These are phyloP conservation scores for Cytospora piceae DNA, from an alignment of 2,329 filamentous ascomycete species.

Conservation along the genomic window DNA sequence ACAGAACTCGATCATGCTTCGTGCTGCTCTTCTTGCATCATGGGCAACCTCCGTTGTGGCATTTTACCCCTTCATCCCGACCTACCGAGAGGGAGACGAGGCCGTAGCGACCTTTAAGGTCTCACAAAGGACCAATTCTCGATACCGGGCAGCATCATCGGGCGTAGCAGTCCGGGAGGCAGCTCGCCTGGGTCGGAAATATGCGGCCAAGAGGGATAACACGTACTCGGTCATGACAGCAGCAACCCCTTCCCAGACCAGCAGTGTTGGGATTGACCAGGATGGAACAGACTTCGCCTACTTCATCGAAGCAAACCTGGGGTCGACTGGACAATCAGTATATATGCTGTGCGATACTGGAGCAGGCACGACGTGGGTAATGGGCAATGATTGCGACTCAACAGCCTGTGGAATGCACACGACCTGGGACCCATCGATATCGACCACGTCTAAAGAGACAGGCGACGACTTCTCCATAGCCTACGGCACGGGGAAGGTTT, in stretches of 20 bases:
- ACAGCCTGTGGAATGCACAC: constrained; percentile 71
- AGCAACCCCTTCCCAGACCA: constrained; percentile 46
- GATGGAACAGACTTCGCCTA: constrained; percentile 70
- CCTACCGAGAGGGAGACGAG: constrained; percentile 24
- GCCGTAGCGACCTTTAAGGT: constrained; percentile 46
- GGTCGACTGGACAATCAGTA: constrained; percentile 56
- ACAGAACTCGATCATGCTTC: constrained; percentile 44
- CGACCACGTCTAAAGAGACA: constrained; percentile 61
- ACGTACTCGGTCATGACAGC: constrained; percentile 53
- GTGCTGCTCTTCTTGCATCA: constrained; percentile 49
- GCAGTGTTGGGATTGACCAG: constrained; percentile 62
- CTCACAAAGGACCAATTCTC: constrained; percentile 42
- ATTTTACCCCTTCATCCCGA: constrained; percentile 52
- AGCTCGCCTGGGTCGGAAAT: constrained; percentile 46
- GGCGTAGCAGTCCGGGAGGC: constrained; percentile 45
- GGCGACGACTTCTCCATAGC: constrained; percentile 64
- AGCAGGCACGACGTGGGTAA: constrained; percentile 80
- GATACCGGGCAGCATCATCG: constrained; percentile 39
- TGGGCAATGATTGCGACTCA: constrained; percentile 69
- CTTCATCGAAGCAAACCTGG: constrained; percentile 61
- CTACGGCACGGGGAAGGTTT: constrained; percentile 79
- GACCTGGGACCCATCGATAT: constrained; percentile 69
- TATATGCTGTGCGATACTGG: constrained; percentile 70
- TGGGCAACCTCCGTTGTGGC: constrained; percentile 51
- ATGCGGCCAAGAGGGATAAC: constrained; percentile 49